phyloP scores from a whole-genome alignment of 169 alveolate species.

The Plasmodium inui region DNA sequence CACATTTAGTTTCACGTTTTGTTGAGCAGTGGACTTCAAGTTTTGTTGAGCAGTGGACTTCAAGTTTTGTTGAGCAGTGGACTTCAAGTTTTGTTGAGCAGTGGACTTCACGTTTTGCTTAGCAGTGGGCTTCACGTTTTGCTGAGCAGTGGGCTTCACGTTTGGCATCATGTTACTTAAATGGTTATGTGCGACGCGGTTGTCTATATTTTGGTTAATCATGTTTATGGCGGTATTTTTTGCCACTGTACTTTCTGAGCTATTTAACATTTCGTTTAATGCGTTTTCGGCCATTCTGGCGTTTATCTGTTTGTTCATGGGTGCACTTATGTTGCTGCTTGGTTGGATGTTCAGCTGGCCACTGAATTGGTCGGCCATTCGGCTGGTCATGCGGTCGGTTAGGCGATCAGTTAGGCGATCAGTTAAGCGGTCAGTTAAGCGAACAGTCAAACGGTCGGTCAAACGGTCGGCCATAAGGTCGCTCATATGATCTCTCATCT shows the following conservation, averaged over 20 bases:
- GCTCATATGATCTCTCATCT: background rate
- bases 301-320: slow-evolving; percentile 24
- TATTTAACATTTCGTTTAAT: slow-evolving; percentile 22
- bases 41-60: slow-evolving; percentile 15
- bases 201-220: slow-evolving; percentile 63
- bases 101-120: no score
- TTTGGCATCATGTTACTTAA: slow-evolving; percentile 32
- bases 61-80: slow-evolving; percentile 15
- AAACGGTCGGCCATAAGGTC: background rate
- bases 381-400: background rate
- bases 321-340: background rate
- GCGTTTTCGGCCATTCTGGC: slow-evolving; percentile 30
- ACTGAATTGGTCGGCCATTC: slow-evolving; percentile 9
- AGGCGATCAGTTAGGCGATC: background rate
- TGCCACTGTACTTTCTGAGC: slow-evolving; percentile 10
- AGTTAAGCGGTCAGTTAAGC: no score
- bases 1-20: slow-evolving; percentile 25
- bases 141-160: slow-evolving; percentile 3
- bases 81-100: slow-evolving; percentile 20
- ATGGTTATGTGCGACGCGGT: slow-evolving; percentile 29
- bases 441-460: no score
- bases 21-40: slow-evolving; percentile 4
- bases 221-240: slow-evolving; percentile 47
- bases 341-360: slow-evolving; percentile 15
- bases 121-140: slow-evolving; percentile 37